phyloP scores from a whole-genome alignment of 768 basidiomycete genomes.

The Cystobasidium ongulense region DNA sequence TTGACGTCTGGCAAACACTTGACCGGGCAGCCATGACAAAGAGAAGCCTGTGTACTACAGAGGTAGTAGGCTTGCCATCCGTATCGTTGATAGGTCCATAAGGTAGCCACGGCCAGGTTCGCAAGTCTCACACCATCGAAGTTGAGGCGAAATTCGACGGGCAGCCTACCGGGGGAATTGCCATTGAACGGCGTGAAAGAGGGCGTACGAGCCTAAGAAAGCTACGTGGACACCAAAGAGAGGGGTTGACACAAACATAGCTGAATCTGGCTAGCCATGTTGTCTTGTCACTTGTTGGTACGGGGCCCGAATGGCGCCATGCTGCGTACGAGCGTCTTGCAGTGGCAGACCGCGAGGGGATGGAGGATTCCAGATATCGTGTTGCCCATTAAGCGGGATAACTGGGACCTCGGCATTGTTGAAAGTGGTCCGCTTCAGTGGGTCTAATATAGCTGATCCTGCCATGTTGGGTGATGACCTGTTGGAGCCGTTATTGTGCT shows the following conservation, averaged over 20 bases:
- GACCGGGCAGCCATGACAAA: too few species aligned
- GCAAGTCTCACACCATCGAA: too few species aligned
- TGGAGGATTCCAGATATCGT: conserved; percentile 11
- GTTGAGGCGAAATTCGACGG: too few species aligned
- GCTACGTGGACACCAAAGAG: not conserved
- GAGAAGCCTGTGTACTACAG: too few species aligned
- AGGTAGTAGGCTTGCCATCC: too few species aligned
- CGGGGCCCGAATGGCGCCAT: not conserved
- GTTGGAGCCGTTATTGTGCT: not conserved
- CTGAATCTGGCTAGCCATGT: not conserved
- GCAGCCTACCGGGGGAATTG: too few species aligned
- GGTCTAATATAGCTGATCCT: not conserved
- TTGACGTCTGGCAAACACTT: too few species aligned
- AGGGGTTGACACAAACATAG: not conserved
- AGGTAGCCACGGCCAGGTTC: too few species aligned
- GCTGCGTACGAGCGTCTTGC: not conserved
- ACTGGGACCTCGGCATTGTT: not conserved
- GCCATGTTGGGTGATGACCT: not conserved
- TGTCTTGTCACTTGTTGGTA: not conserved
- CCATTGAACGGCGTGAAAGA: not conserved
- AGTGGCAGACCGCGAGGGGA: not conserved
- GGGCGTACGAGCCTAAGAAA: not conserved
- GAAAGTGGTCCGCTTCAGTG: not conserved
- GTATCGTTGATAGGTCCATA: too few species aligned
- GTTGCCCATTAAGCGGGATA: not conserved